Conservation (phyloP, 2,329 filamentous ascomycete species). For the Ilyonectria destructans region DNA sequence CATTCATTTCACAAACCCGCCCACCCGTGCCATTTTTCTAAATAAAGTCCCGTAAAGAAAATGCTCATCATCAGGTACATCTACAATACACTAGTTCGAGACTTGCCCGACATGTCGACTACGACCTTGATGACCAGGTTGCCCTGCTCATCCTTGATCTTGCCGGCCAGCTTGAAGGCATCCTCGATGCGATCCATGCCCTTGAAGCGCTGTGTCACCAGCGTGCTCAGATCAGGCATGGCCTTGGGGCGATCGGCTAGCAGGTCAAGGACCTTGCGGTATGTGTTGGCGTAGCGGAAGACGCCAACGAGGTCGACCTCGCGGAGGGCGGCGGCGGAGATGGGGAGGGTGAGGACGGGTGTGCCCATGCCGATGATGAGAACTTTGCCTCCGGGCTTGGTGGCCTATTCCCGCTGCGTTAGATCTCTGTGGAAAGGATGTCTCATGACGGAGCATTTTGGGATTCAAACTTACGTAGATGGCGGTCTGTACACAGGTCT, state of each 20-base stretch:
- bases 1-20: slow-evolving; percentile 26
- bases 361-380: slow-evolving; percentile 83
- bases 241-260: slow-evolving; percentile 64
- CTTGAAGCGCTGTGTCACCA: slow-evolving; percentile 80
- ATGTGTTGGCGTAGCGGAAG: slow-evolving; percentile 84
- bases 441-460: background rate
- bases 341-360: slow-evolving; percentile 78
- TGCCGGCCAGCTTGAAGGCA: slow-evolving; percentile 82
- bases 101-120: slow-evolving; percentile 61
- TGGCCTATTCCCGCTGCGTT: slow-evolving; percentile 58
- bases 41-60: slow-evolving; percentile 18
- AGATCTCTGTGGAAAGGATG: background rate
- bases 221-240: slow-evolving; percentile 76
- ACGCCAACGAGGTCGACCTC: slow-evolving; percentile 82
- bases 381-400: slow-evolving; percentile 78
- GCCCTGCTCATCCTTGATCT: slow-evolving; percentile 78
- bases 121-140: slow-evolving; percentile 84
- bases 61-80: slow-evolving; percentile 2
- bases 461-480: slow-evolving; percentile 71
- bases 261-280: slow-evolving; percentile 70
- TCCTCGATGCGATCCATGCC: slow-evolving; percentile 76
- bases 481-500: slow-evolving; percentile 81
- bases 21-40: slow-evolving; percentile 35
- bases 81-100: slow-evolving; percentile 35
- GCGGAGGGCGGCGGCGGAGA: slow-evolving; percentile 78